These are phyloP conservation scores for Trametes sp. DNA, from an alignment of 1,284 basidiomycete genomes.

Conservation along the genomic window DNA sequence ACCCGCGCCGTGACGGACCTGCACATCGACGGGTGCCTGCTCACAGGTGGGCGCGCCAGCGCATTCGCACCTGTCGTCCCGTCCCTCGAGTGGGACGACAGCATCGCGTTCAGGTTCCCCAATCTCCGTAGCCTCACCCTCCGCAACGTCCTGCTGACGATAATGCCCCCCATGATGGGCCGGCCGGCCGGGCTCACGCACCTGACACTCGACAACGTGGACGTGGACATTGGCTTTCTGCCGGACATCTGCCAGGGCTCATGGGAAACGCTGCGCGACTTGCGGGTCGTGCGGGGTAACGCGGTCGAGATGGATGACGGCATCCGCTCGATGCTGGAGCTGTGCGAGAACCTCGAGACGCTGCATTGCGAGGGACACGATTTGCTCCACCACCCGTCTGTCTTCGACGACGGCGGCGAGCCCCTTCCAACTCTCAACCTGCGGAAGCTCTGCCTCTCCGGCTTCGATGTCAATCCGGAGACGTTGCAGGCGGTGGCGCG, in stretches of 20 bases:
- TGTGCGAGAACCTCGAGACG: conserved; percentile 37
- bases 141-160: conserved; percentile 52
- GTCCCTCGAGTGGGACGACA: conserved; percentile 43
- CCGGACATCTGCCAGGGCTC: conserved; percentile 48
- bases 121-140: conserved; percentile 46
- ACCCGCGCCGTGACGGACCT: conserved; percentile 52
- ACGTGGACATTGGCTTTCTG: conserved; percentile 50
- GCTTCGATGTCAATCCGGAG: conserved; percentile 47
- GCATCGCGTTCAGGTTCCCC: conserved; percentile 41
- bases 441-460: conserved; percentile 45
- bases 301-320: conserved; percentile 48
- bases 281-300: conserved; percentile 47
- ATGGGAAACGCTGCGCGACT: conserved; percentile 43
- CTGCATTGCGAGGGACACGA: conserved; percentile 37
- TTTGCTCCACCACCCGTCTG: conserved; percentile 29
- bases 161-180: conserved; percentile 46
- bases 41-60: conserved; percentile 9
- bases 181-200: conserved; percentile 46
- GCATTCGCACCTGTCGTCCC: conserved; percentile 17
- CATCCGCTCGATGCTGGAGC: conserved; percentile 47
- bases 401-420: conserved; percentile 35
- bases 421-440: conserved; percentile 28
- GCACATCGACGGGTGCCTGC: conserved; percentile 51
- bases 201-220: conserved; percentile 53
- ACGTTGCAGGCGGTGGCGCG: conserved; percentile 45